Percentiles rank a stretch among this genome's conserved stretches.
These are phyloP conservation scores for Marasmius sp. DNA, from an alignment of 1,284 basidiomycete species.

Conservation along the genomic window DNA sequence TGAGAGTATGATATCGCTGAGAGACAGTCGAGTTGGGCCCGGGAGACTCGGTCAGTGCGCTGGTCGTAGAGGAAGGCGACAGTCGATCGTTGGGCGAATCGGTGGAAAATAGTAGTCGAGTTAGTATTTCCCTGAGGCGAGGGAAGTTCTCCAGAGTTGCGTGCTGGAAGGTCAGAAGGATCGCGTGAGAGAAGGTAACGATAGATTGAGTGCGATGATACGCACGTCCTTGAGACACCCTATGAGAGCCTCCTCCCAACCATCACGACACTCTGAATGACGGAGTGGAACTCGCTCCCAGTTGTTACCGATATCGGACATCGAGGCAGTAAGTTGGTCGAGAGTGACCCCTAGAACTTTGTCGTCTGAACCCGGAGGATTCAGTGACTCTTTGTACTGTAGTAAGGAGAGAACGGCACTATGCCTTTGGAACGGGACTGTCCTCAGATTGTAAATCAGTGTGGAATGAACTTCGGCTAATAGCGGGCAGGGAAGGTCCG, in stretches of 20 bases:
- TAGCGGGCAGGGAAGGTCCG: constrained; percentile 73
- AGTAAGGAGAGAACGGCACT: constrained; percentile 68
- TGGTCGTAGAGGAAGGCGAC: constrained; percentile 45
- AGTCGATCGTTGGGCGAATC: constrained; percentile 40
- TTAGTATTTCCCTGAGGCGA: constrained; percentile 71
- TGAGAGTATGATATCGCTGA: constrained; percentile 74
- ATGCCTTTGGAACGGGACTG: constrained; percentile 70
- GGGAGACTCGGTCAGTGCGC: constrained; percentile 34
- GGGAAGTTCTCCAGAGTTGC: constrained; percentile 77
- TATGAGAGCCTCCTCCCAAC: constrained; percentile 85
- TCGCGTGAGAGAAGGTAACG: constrained; percentile 11
- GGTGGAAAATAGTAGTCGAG: constrained; percentile 72
- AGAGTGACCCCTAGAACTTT: constrained; percentile 54
- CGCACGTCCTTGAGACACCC: constrained; percentile 89
- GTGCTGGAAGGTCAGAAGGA: constrained; percentile 49
- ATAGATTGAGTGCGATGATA: constrained; percentile 15
- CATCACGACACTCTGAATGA: constrained; percentile 61
- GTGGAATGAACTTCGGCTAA: constrained; percentile 88
- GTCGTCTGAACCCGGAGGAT: constrained; percentile 37
- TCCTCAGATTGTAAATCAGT: constrained; percentile 87
- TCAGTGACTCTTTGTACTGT: constrained; percentile 42
- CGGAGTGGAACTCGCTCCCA: constrained; percentile 78
- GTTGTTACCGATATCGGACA: constrained; percentile 76
- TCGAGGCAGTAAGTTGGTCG: constrained; percentile 57
- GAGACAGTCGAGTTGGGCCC: constrained; percentile 33